These are phyloP conservation scores for Gilbertella persicaria DNA, from an alignment of 371 early-diverging fungal species.

Conservation along the genomic window DNA sequence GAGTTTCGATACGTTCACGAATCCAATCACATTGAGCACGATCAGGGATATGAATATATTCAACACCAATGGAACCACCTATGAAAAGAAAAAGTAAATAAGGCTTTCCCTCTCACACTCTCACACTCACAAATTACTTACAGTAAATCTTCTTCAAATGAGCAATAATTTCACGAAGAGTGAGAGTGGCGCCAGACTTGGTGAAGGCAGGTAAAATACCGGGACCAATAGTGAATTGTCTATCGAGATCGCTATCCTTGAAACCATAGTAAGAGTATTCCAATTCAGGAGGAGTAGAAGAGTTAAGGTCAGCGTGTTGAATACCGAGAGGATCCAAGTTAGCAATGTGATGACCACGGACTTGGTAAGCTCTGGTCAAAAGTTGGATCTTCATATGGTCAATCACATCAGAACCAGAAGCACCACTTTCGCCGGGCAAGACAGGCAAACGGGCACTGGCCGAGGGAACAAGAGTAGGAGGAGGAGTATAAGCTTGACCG, in stretches of 20 bases:
- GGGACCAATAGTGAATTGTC: conserved; percentile 89
- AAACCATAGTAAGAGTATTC: conserved; percentile 90
- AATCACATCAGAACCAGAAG: conserved; percentile 63
- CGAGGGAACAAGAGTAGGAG: conserved; percentile 79
- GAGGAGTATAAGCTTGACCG: conserved; percentile 77
- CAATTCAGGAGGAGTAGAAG: conserved; percentile 80
- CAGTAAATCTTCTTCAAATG: conserved; percentile 87
- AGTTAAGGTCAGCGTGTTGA: conserved; percentile 59
- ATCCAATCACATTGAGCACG: conserved; percentile 97
- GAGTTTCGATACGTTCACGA: conserved; percentile 87
- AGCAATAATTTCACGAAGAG: conserved; percentile 88
- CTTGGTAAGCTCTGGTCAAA: conserved; percentile 96
- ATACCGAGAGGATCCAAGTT: conserved; percentile 93
- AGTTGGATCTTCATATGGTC: conserved; percentile 98
- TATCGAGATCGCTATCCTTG: conserved; percentile 88
- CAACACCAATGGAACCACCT: conserved; percentile 87
- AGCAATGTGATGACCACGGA: conserved; percentile 95
- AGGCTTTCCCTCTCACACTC: conserved; percentile 2
- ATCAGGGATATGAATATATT: conserved; percentile 97
- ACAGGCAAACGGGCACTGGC: conserved; percentile 68
- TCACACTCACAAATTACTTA: conserved; percentile 14
- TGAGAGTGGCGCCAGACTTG: conserved; percentile 63
- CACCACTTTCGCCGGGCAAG: conserved; percentile 46
- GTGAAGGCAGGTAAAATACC: conserved; percentile 93
- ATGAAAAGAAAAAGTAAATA: not conserved